A percentile compares a stretch with the other conserved stretches of the same genome.
Conservation (phyloP, 352 stramenopile species). For the Thalassiosira ordinaria region DNA sequence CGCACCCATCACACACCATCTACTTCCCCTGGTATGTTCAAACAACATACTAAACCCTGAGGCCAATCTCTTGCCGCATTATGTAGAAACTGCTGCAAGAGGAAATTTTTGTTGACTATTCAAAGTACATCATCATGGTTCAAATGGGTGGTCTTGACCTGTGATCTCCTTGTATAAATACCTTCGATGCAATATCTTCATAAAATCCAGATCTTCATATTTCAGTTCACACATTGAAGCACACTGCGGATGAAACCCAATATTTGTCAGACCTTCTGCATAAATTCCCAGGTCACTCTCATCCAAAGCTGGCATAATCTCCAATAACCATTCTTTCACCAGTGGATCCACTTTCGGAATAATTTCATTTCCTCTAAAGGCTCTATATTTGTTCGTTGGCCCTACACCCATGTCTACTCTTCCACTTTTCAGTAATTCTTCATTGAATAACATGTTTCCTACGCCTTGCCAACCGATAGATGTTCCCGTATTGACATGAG, state of each 20-base stretch:
- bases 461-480: conserved; percentile 21
- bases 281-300: conserved; percentile 2
- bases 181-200: background rate
- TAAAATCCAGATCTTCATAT: conserved; percentile 22
- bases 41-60: too few species aligned
- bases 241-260: conserved; percentile 5
- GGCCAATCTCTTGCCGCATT: too few species aligned
- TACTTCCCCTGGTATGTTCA: too few species aligned
- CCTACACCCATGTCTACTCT: conserved; percentile 23
- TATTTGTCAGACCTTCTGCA: background rate
- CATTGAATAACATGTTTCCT: conserved; percentile 40
- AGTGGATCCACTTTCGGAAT: background rate
- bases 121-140: too few species aligned
- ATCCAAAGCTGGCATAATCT: conserved; percentile 4
- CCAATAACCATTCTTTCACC: conserved; percentile 8
- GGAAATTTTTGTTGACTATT: too few species aligned
- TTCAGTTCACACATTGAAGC: conserved; percentile 1
- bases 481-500: conserved; percentile 22
- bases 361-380: conserved; percentile 38
- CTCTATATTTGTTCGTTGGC: background rate
- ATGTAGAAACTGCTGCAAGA: too few species aligned
- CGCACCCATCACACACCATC: too few species aligned
- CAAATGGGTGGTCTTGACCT: conserved; percentile 11
- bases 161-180: conserved; percentile 22
- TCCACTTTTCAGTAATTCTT: conserved; percentile 26